Conservation (phyloP, 1,284 basidiomycete genomes). For the Vanrija sp. region DNA sequence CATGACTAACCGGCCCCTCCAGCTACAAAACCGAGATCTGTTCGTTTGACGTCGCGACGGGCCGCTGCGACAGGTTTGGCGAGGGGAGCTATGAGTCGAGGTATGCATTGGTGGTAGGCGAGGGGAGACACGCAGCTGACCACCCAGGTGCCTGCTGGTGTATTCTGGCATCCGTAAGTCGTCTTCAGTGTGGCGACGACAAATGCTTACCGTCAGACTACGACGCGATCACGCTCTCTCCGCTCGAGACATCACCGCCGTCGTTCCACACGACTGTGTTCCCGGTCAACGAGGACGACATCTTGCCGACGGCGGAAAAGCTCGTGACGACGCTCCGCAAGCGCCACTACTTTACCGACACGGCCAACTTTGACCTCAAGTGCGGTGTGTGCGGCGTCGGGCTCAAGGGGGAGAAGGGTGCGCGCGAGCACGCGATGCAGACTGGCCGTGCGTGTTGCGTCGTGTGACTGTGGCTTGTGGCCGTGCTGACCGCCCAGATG, state of each 20-base stretch:
- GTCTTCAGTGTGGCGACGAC: background rate
- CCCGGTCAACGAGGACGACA: conserved; percentile 57
- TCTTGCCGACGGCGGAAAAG: conserved; percentile 64
- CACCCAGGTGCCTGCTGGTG: conserved; percentile 58
- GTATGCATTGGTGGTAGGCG: conserved; percentile 13
- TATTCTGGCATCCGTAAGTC: conserved; percentile 77
- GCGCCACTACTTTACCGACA: conserved; percentile 83
- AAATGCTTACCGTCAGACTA: conserved; percentile 56
- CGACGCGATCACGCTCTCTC: conserved; percentile 80
- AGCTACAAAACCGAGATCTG: conserved; percentile 75
- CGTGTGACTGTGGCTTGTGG: background rate
- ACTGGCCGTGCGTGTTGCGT: conserved; percentile 66
- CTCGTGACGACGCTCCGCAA: conserved; percentile 67
- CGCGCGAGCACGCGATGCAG: conserved; percentile 73
- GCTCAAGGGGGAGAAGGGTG: conserved; percentile 87
- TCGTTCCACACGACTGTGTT: conserved; percentile 88
- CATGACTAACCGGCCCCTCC: background rate
- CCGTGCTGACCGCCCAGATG: conserved; percentile 29
- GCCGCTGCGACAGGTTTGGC: conserved; percentile 78
- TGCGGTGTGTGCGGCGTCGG: conserved; percentile 55
- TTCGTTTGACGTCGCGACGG: conserved; percentile 85
- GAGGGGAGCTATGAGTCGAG: conserved; percentile 53
- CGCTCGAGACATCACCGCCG: conserved; percentile 63
- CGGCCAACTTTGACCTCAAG: conserved; percentile 78
- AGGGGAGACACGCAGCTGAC: background rate